phyloP scores from a whole-genome alignment of 2,329 filamentous ascomycete genomes.

The Zymoseptoria brevis region DNA sequence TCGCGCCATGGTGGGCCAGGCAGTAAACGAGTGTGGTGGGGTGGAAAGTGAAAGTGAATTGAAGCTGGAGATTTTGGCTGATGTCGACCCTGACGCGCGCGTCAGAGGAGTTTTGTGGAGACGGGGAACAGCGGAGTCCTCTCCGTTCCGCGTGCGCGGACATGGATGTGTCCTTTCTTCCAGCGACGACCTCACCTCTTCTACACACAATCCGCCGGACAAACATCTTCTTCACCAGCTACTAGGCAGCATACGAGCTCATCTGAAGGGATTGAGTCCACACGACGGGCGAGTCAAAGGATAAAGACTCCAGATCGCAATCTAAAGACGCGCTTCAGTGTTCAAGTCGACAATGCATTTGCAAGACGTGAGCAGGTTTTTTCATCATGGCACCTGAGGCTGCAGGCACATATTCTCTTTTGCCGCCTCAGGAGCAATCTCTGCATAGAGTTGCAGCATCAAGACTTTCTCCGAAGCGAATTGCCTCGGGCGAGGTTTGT shows the following conservation, averaged over 20 bases:
- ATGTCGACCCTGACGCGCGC: background rate
- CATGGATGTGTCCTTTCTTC: background rate
- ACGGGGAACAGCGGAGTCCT: no score
- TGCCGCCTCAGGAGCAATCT: no score
- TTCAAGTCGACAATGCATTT: background rate
- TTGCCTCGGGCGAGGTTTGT: no score
- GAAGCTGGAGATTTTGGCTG: background rate
- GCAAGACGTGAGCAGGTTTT: background rate
- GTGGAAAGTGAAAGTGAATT: background rate
- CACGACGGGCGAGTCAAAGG: background rate
- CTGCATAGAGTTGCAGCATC: no score
- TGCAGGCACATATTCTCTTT: no score
- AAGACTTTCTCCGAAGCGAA: no score
- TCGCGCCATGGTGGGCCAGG: conserved; percentile 39
- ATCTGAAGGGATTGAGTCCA: no score
- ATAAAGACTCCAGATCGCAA: background rate
- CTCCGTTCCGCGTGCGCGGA: background rate
- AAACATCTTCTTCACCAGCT: background rate
- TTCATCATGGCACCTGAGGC: no score
- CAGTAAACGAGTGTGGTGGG: background rate
- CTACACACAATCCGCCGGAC: no score
- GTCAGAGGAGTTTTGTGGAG: background rate
- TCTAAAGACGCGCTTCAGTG: background rate
- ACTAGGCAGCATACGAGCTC: background rate
- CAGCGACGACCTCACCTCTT: background rate